These are phyloP conservation scores for Mycena floridula DNA, from an alignment of 768 basidiomycete genomes.

Conservation along the genomic window DNA sequence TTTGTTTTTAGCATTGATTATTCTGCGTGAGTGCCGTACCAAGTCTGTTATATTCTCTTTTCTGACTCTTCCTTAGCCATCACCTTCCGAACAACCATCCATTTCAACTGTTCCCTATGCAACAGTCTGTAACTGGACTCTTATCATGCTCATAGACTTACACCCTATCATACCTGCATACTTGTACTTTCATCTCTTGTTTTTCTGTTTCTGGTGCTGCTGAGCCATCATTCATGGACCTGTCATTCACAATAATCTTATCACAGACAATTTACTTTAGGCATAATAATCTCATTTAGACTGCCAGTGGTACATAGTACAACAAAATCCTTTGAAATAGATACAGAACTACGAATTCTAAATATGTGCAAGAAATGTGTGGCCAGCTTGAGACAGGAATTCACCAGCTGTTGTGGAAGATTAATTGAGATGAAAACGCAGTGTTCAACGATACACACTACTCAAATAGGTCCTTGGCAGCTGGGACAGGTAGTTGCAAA, in stretches of 20 bases:
- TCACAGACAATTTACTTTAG: neutral
- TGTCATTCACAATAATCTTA: neutral
- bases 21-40: conserved; percentile 52
- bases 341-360: no score
- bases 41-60: conserved; percentile 6
- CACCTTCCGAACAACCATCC: conserved; percentile 53
- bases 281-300: no score
- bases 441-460: no score
- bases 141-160: neutral
- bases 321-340: no score
- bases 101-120: conserved; percentile 62
- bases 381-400: no score
- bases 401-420: no score
- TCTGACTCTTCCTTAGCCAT: conserved; percentile 35
- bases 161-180: neutral
- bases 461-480: conserved; percentile 38
- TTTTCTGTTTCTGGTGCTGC: neutral
- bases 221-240: neutral
- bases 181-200: neutral
- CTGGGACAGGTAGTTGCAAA: conserved; percentile 34
- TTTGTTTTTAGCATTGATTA: conserved; percentile 71
- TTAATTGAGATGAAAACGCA: no score
- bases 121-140: conserved; percentile 52
- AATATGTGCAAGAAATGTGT: no score
- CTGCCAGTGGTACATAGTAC: no score